Evolutionary conservation across 148 eudicot species (phyloP).

Genomic region (Camellia sinensis): DNA sequence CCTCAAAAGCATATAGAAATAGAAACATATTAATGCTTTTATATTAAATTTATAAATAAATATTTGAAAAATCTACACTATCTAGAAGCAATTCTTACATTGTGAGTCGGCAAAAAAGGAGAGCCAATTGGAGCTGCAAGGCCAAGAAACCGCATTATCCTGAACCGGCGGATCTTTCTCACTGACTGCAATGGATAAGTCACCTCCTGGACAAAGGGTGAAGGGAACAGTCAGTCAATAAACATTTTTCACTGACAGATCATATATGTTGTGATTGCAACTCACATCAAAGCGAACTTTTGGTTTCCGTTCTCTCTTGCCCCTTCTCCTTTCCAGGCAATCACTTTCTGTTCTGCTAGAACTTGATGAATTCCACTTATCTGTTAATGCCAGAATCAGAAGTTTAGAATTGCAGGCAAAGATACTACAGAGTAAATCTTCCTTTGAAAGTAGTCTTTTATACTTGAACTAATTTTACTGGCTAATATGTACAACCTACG

Average conservation of each 20-base stretch:
- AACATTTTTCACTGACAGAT: neutral
- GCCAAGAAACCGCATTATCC: conserved; percentile 46
- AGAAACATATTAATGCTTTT: neutral
- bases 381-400: conserved; percentile 21
- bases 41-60: neutral
- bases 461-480: neutral
- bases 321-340: conserved; percentile 25
- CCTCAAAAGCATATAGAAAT: neutral
- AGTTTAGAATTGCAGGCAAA: neutral
- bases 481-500: neutral
- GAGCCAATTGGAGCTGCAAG: conserved; percentile 54
- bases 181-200: conserved; percentile 17
- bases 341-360: conserved; percentile 33
- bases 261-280: conserved; percentile 1
- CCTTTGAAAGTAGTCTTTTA: neutral
- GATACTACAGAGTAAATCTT: neutral
- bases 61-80: neutral
- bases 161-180: conserved; percentile 36
- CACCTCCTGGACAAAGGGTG: conserved; percentile 26
- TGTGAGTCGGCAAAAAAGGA: conserved; percentile 24
- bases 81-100: conserved; percentile 3
- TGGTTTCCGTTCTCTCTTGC: conserved; percentile 42
- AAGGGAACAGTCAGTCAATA: neutral
- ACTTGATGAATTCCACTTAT: conserved; percentile 26
- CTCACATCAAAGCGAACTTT: conserved; percentile 49